Percentiles rank a stretch among this genome's conserved stretches.
Evolutionary conservation across 345 rosid species (phyloP).

Genomic region (Citrus australasica): DNA sequence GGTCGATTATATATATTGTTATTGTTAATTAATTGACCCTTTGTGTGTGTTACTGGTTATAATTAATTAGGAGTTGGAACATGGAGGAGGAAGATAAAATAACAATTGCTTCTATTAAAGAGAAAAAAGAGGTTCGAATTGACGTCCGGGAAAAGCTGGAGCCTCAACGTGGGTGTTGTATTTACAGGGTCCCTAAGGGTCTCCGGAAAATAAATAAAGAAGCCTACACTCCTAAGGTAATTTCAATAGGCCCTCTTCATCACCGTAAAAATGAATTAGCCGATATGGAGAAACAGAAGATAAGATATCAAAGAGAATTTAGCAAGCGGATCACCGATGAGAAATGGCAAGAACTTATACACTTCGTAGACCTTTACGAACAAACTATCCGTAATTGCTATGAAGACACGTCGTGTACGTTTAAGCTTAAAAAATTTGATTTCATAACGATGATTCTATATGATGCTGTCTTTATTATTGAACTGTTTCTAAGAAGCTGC

Average conservation of each 20-base stretch:
- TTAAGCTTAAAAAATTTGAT: neutral
- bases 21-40: no score
- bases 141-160: neutral
- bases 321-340: neutral
- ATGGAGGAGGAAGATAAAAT: neutral
- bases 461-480: conserved; percentile 12
- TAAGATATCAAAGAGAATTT: conserved; percentile 1
- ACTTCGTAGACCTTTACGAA: neutral
- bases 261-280: neutral
- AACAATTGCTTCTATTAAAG: neutral
- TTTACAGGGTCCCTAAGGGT: neutral
- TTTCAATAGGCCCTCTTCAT: neutral
- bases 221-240: neutral
- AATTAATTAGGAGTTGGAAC: neutral
- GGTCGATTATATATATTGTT: no score
- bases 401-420: neutral
- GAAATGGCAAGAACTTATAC: neutral
- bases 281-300: neutral
- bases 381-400: neutral
- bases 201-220: neutral
- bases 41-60: no score
- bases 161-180: neutral
- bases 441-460: neutral
- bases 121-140: neutral
- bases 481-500: neutral